A percentile compares a stretch with the other conserved stretches of the same genome.
Evolutionary conservation across 129 eudicot genomes (phyloP).

Genomic region (Pseudognaphalium luteoalbum): DNA sequence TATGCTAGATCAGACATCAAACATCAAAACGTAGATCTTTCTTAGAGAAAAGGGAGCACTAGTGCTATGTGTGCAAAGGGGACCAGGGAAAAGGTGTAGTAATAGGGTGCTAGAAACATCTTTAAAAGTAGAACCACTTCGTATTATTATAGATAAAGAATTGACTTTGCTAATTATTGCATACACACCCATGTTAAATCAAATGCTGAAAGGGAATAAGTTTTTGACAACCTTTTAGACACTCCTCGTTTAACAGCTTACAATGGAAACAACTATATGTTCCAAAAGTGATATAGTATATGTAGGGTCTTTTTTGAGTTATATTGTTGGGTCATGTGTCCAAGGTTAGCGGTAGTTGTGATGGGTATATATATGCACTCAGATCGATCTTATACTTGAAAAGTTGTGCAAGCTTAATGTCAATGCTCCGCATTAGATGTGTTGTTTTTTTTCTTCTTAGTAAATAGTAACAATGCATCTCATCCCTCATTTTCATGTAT

Average conservation of each 20-base stretch:
- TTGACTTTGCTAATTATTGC: slow-evolving; percentile 6
- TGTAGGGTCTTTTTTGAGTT: neutral
- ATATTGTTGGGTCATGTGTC: neutral
- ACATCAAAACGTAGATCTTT: slow-evolving; percentile 6
- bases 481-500: neutral
- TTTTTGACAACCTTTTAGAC: neutral
- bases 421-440: neutral
- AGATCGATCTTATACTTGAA: neutral
- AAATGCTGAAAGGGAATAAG: neutral
- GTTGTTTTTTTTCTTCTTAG: neutral
- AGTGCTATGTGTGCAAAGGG: slow-evolving; percentile 4
- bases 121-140: slow-evolving; percentile 31
- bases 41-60: slow-evolving; percentile 24
- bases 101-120: slow-evolving; percentile 14
- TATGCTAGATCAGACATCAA: neutral
- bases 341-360: neutral
- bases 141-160: slow-evolving; percentile 4
- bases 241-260: neutral
- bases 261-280: neutral
- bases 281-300: neutral
- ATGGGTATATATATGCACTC: neutral
- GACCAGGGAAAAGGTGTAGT: slow-evolving; percentile 23
- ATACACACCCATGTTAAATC: slow-evolving; percentile 1
- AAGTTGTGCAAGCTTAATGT: neutral
- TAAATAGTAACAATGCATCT: neutral